Evolutionary conservation across 2,329 filamentous ascomycete species (phyloP).

Genomic region (Sphaerulina musiva): DNA sequence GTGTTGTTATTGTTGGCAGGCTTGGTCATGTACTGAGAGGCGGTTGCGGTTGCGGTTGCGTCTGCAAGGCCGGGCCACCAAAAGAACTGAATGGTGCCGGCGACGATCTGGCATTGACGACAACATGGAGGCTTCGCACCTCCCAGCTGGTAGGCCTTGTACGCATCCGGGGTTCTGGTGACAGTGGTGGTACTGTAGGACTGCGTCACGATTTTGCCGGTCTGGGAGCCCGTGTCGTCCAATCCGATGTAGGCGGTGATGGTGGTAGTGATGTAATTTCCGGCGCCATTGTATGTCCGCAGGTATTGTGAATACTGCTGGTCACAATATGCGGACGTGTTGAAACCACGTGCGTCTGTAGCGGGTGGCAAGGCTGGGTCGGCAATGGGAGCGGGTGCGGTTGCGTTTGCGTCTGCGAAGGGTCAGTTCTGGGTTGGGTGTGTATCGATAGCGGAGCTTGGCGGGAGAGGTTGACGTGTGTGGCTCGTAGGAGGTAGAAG

Average conservation of each 20-base stretch:
- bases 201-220: conserved; percentile 7
- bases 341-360: conserved; percentile 1
- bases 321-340: conserved; percentile 7
- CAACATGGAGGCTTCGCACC: conserved; percentile 13
- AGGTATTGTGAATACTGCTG: conserved; percentile 2
- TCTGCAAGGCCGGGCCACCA: conserved; percentile 13
- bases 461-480: not conserved
- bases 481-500: no score
- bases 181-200: conserved; percentile 11
- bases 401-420: not conserved
- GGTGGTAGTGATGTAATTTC: conserved; percentile 1
- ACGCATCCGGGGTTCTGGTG: conserved; percentile 4
- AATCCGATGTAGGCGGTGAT: conserved; percentile 12
- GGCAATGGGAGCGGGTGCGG: not conserved
- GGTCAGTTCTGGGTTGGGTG: not conserved
- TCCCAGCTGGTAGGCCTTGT: conserved; percentile 8
- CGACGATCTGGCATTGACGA: conserved; percentile 5
- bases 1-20: not conserved
- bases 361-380: not conserved
- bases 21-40: not conserved
- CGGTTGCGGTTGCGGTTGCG: not conserved
- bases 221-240: conserved; percentile 8
- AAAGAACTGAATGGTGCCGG: conserved; percentile 13
- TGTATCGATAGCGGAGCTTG: not conserved
- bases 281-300: conserved; percentile 4